Base-by-base conservation (phyloP, 192 early-diverging fungal species). In the Linnemannia schmuckeri region DNA sequence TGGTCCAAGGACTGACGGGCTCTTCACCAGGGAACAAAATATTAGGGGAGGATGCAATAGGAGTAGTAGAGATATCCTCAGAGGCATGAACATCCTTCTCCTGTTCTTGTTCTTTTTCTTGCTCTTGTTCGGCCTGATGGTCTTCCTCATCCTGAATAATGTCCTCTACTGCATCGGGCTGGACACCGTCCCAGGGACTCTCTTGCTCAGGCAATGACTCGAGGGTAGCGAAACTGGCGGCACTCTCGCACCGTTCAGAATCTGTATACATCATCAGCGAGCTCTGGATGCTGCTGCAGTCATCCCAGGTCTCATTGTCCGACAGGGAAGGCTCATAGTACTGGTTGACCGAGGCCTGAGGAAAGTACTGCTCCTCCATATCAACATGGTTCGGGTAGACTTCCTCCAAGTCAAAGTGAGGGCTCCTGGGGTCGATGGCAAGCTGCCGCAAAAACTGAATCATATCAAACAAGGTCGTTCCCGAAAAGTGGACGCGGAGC, bases 361-460 rank as follows among this genome's bases (percentile, higher is more conserved):
- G 85, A 61, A 80, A 81, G 70, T 87, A 87, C 66, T 77, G 85
- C n/a, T 81, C 74, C 0, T 20, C 35, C 33, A 77, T 49, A 66
- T 75, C 52, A 17, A 37, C 27, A 8, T 30, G 42, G 46, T 87
- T 80, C 2, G 75, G 52, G 46, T 78, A 81, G 12, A 81, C 46
- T 37, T 87, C 85, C n/a, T 87, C 85, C 37, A 87, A 17, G 44
- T 81, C 80, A 73, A 87, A 87, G 40, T 87, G 85, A 4, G 85
- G 85, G 42, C 79, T 78, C 72, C 78, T 77, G 24, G 79, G 85
- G 38, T 87, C 85, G n/a, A 87, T 76, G 24, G 74, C 38, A 18
- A 87, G 85, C 6, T 49, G 70, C 35, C 70, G 40, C 66, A 87
- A 54, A 61, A 87, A 87, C 54, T 75, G 74, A 13, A 68, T 52